These are phyloP conservation scores for Fragilaria crotonensis DNA, from an alignment of 108 stramenopile genomes.

Conservation along the genomic window DNA sequence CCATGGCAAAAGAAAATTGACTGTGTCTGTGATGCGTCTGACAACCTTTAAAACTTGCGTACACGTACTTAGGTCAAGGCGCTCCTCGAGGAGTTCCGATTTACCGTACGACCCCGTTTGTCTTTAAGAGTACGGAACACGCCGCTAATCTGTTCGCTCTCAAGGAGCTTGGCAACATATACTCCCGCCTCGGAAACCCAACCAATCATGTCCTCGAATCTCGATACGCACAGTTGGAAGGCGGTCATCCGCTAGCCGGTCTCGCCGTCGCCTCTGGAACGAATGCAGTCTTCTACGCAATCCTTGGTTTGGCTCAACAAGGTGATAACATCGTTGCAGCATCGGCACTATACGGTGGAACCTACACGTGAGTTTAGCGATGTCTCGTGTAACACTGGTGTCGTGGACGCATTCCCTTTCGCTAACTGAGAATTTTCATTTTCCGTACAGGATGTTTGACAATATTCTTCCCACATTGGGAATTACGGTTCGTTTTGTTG, in stretches of 20 bases:
- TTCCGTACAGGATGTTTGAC: constrained; percentile 70
- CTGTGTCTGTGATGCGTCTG: too few species aligned
- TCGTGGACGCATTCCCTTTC: constrained; percentile 2
- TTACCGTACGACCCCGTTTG: constrained; percentile 66
- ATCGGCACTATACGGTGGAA: constrained; percentile 59
- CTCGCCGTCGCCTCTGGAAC: constrained; percentile 58
- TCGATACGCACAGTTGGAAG: constrained; percentile 68
- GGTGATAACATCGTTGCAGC: constrained; percentile 86
- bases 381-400: background rate
- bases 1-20: too few species aligned
- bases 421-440: constrained; percentile 28
- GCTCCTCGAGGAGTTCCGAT: constrained; percentile 71
- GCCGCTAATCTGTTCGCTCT: constrained; percentile 80
- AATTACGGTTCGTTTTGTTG: constrained; percentile 68
- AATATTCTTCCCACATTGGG: constrained; percentile 57
- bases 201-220: constrained; percentile 71
- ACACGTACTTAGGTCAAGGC: constrained; percentile 41
- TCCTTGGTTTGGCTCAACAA: constrained; percentile 57
- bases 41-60: too few species aligned
- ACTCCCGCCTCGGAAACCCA: constrained; percentile 61
- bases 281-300: constrained; percentile 64
- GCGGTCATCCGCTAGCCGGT: constrained; percentile 41
- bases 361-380: constrained; percentile 32
- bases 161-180: constrained; percentile 85
- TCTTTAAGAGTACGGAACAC: constrained; percentile 69